Evolutionary conservation across 163 green algal species (phyloP).

Genomic region (Scenedesmus sp.): DNA sequence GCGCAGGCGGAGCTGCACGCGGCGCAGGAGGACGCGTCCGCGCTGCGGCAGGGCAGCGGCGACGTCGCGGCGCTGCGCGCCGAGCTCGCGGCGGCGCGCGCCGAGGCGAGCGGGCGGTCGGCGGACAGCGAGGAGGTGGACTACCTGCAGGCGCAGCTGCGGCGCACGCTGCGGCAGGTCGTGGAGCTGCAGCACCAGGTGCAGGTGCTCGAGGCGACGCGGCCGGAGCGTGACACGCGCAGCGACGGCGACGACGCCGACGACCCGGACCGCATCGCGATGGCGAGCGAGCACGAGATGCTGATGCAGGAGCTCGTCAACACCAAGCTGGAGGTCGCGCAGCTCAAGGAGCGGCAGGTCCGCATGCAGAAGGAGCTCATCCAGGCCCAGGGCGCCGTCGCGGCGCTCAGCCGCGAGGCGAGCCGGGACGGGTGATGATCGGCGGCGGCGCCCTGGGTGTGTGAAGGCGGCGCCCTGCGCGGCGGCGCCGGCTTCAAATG

Average conservation of each 20-base stretch:
- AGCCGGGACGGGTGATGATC: too few species aligned
- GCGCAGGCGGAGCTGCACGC: conserved; percentile 5
- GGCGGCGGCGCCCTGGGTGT: too few species aligned
- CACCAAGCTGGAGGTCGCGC: conserved; percentile 44
- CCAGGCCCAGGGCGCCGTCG: conserved; percentile 20
- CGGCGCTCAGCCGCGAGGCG: too few species aligned
- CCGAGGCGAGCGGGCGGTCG: background rate
- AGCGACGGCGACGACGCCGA: conserved; percentile 1
- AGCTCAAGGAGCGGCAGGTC: conserved; percentile 46
- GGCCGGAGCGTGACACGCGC: too few species aligned
- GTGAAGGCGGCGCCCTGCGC: too few species aligned
- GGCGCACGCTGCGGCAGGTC: conserved; percentile 28
- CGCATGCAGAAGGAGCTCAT: conserved; percentile 38
- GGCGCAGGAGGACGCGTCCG: conserved; percentile 8
- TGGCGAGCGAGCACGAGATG: conserved; percentile 20
- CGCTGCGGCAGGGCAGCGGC: background rate
- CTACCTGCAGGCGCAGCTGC: conserved; percentile 44
- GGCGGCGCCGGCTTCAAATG: too few species aligned
- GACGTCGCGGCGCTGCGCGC: conserved; percentile 21
- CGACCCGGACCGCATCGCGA: background rate
- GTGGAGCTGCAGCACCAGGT: conserved; percentile 47
- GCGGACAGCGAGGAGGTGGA: conserved; percentile 36
- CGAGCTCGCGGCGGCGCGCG: conserved; percentile 18
- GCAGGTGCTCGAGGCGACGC: conserved; percentile 34
- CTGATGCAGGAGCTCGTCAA: conserved; percentile 48